Evolutionary conservation across 164 flowering plant genomes (phyloP), one percentile per base, ranked within the genome.

Genomic region (Hamamelis virginiana): DNA sequence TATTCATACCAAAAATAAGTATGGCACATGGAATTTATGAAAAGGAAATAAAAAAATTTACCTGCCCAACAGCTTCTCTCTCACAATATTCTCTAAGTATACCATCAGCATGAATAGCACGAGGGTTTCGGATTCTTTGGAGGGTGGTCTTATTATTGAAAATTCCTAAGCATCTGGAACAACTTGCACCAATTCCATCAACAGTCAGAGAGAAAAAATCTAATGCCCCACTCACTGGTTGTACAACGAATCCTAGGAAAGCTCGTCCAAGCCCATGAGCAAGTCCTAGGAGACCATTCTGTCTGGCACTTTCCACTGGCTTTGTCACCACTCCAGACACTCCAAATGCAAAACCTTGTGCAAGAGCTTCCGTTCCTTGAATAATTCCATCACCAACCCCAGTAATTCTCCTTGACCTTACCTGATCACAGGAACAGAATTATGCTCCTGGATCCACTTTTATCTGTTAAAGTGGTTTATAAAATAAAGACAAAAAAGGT

Each of bases 281-380:
- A 79, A 95, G 80, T 73, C 99, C 99, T 27, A 91, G 62, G 56
- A 91, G 72, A 65, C 99, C 99, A 83, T 91, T 77, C 74, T 92
- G 88, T 74, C 95, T 84, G 60, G 92, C 96, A 89, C 93, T 95
- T 77, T 90, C 97, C 70, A 95, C 82, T 47, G 99, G 99, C 77
- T 93, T 95, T 67, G 72, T 91, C 75, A 95, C 83, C 45, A 95
- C 95, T n/a, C 99, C 99, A 60, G 97, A 85, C 21, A 95, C 91
- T 51, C 99, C 99, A 81, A 92, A 95, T 61, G 94, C 99, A 80
- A 95, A 71, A 68, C 99, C 98, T 83, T 95, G 99, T 46, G 97
- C 99, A 63, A 95, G 83, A 77, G 99, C 99, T 83, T 95, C 99
- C 55, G 98, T 90, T 72, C 99, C 99, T 86, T 90, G 93, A 68